A percentile compares a stretch with the other conserved stretches of the same genome.
Evolutionary conservation across 164 flowering plant species (phyloP).

Genomic region (Vitis labrusca): DNA sequence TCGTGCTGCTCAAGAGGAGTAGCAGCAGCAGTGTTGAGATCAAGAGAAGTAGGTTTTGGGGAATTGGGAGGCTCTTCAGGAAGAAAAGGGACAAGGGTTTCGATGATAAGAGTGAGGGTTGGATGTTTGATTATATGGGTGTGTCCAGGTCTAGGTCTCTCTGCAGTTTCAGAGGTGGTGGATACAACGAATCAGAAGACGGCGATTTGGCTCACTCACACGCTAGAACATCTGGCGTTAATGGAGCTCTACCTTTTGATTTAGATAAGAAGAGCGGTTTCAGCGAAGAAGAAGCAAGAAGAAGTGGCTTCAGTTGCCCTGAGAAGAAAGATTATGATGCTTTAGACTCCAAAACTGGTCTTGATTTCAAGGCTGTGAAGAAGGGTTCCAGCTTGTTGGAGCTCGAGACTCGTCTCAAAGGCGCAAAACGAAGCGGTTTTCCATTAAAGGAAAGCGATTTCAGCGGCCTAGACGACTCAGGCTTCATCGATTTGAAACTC

Average conservation of each 20-base stretch:
- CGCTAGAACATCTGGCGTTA: constrained; percentile 34
- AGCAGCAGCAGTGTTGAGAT: constrained; percentile 55
- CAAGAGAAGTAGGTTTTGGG: constrained; percentile 54
- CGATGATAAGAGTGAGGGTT: constrained; percentile 44
- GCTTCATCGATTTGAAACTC: constrained; percentile 65
- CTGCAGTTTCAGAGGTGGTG: constrained; percentile 51
- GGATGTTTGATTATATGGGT: constrained; percentile 38
- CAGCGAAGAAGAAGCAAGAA: constrained; percentile 39
- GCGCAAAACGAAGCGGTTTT: constrained; percentile 25
- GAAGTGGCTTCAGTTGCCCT: constrained; percentile 22
- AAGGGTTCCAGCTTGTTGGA: constrained; percentile 13
- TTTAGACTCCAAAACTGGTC: constrained; percentile 1
- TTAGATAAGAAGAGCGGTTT: constrained; percentile 31
- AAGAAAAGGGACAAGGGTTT: constrained; percentile 35
- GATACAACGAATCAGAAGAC: constrained; percentile 38
- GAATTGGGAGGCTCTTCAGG: constrained; percentile 50
- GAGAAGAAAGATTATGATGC: background rate
- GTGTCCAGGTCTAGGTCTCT: constrained; percentile 58
- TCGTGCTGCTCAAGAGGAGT: constrained; percentile 52
- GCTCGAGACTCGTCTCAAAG: constrained; percentile 15
- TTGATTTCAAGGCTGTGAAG: constrained; percentile 18
- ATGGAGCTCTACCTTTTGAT: constrained; percentile 22
- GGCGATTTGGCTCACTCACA: constrained; percentile 28
- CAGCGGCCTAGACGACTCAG: constrained; percentile 39
- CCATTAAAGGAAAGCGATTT: constrained; percentile 41